Evolutionary conservation across 164 flowering plant species (phyloP).

Genomic region (Vitis amurensis): DNA sequence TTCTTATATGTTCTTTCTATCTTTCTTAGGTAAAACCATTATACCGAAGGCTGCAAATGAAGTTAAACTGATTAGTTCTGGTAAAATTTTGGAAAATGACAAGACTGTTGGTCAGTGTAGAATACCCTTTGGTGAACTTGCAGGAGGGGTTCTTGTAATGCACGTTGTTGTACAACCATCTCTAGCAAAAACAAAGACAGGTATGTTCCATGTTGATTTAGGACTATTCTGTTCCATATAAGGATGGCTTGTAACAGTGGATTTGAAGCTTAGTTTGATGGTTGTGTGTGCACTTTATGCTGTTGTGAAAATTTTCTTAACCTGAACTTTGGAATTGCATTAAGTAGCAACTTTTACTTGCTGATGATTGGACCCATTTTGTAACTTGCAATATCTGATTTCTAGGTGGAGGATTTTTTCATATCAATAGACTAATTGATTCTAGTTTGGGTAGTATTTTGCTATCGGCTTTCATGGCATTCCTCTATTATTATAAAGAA

Average conservation of each 20-base stretch:
- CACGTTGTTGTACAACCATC: constrained; percentile 79
- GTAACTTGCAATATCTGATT: too few relatives aligned
- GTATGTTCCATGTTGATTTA: constrained; percentile 23
- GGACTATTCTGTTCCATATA: not conserved
- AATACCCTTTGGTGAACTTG: constrained; percentile 54
- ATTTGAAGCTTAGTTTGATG: not conserved
- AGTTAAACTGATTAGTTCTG: constrained; percentile 59
- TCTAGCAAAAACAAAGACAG: constrained; percentile 56
- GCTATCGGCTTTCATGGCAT: not conserved
- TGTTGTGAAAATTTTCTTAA: not conserved
- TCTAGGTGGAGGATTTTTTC: too few relatives aligned
- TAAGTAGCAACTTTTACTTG: too few relatives aligned
- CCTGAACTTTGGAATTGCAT: not conserved
- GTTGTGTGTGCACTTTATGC: not conserved
- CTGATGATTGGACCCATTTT: too few relatives aligned
- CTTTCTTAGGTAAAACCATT: constrained; percentile 45
- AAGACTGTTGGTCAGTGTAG: constrained; percentile 69
- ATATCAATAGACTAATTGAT: not conserved
- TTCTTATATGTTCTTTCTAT: not conserved
- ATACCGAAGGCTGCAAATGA: constrained; percentile 62
- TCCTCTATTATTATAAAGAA: too few relatives aligned
- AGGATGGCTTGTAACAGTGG: not conserved
- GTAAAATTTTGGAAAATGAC: constrained; percentile 69
- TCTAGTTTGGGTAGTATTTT: not conserved
- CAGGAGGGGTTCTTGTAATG: constrained; percentile 59